Evolutionary conservation across 2,329 filamentous ascomycete genomes (phyloP).

Genomic region (Penicillium sumatraense): DNA sequence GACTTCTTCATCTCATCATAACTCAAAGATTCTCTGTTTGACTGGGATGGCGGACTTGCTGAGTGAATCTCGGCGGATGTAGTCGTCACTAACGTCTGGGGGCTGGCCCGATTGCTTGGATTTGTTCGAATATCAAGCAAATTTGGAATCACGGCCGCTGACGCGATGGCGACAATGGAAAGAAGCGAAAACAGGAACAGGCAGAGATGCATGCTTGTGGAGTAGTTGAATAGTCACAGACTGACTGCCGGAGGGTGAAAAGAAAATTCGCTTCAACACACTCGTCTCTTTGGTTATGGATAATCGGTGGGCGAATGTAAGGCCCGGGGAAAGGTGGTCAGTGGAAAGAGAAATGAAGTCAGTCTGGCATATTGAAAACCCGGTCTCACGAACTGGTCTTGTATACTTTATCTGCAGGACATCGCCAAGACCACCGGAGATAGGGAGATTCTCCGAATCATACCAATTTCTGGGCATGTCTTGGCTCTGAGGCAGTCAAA

Average conservation of each 20-base stretch:
- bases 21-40: neutral
- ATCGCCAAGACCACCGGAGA: neutral
- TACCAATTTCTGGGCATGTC: neutral
- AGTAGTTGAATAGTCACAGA: neutral
- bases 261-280: neutral
- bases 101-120: neutral
- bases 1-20: neutral
- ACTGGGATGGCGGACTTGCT: neutral
- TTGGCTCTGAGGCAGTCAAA: neutral
- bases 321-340: too few species aligned
- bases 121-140: neutral
- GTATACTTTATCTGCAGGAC: neutral
- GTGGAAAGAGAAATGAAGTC: neutral
- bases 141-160: neutral
- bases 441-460: neutral
- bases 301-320: too few species aligned
- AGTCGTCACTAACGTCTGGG: neutral
- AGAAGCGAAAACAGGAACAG: neutral
- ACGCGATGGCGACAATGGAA: neutral
- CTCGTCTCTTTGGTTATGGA: neutral
- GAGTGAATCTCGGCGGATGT: neutral
- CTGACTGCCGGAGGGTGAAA: neutral
- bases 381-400: neutral
- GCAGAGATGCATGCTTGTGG: neutral
- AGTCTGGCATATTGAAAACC: neutral